phyloP scores from a whole-genome alignment of 192 early-diverging fungal species.

The Coemansia sp. region DNA sequence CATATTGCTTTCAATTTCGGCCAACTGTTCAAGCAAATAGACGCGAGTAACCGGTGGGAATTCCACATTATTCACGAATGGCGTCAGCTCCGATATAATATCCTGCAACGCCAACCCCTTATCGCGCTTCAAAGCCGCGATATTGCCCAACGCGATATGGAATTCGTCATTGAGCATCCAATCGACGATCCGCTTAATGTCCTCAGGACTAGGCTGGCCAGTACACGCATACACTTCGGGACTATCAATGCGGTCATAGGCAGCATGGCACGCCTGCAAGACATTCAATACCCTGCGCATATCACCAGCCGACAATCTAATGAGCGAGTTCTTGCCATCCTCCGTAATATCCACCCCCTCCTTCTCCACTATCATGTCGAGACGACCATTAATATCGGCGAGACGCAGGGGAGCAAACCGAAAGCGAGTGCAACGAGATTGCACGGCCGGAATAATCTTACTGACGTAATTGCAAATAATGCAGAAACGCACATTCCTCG shows the following conservation, averaged over 20 bases:
- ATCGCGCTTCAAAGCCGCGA: slow-evolving; percentile 70
- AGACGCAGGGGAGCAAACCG: slow-evolving; percentile 85
- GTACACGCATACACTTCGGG: slow-evolving; percentile 89
- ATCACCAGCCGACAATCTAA: slow-evolving; percentile 87
- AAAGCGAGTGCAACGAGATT: slow-evolving; percentile 98
- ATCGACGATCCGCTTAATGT: slow-evolving; percentile 73
- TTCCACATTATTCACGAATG: slow-evolving; percentile 65
- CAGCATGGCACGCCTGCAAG: slow-evolving; percentile 88
- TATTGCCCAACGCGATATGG: slow-evolving; percentile 68
- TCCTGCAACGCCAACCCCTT: slow-evolving; percentile 90
- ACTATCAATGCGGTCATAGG: slow-evolving; percentile 73
- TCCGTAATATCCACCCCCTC: slow-evolving; percentile 80
- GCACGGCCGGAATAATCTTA: slow-evolving; percentile 96
- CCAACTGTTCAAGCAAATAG: slow-evolving; percentile 75
- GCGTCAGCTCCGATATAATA: slow-evolving; percentile 79
- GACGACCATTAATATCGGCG: slow-evolving; percentile 73
- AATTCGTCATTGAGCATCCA: slow-evolving; percentile 89
- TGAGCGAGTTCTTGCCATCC: slow-evolving; percentile 76
- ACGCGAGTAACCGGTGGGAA: slow-evolving; percentile 67
- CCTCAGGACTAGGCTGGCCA: slow-evolving; percentile 82
- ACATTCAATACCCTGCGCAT: slow-evolving; percentile 97
- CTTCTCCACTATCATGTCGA: slow-evolving; percentile 66
- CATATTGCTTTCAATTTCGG: slow-evolving; percentile 85
- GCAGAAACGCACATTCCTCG: slow-evolving; percentile 95
- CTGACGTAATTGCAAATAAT: slow-evolving; percentile 98